A percentile compares a stretch with the other conserved stretches of the same genome.
Evolutionary conservation across 148 eudicot species (phyloP).

Genomic region (Diospyros kaki): DNA sequence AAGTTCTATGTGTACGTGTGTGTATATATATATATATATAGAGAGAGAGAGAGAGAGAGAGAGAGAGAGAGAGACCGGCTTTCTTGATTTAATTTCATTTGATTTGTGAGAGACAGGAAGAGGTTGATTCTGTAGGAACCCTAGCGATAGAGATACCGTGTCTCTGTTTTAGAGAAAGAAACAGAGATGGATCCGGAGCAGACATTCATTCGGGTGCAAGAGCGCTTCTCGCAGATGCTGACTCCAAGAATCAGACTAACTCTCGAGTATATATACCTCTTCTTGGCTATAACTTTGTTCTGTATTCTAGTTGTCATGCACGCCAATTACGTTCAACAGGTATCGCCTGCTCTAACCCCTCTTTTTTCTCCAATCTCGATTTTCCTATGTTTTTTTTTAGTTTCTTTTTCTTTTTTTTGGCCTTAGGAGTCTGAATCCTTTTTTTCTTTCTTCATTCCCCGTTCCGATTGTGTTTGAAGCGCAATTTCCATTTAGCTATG

Average conservation of each 20-base stretch:
- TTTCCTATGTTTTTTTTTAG: background rate
- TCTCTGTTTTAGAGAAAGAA: background rate
- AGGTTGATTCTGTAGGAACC: background rate
- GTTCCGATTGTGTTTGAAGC: background rate
- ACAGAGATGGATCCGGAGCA: slow-evolving; percentile 81
- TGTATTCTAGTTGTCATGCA: slow-evolving; percentile 93
- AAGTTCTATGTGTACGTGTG: too few relatives aligned
- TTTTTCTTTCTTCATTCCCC: background rate
- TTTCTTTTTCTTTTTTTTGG: background rate
- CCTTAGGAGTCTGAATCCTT: background rate
- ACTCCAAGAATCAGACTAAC: slow-evolving; percentile 58
- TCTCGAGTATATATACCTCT: slow-evolving; percentile 68
- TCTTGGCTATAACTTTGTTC: slow-evolving; percentile 74
- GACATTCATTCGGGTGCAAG: slow-evolving; percentile 93
- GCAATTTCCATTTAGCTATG: background rate
- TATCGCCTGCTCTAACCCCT: slow-evolving; percentile 2
- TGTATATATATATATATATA: too few relatives aligned
- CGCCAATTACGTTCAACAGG: slow-evolving; percentile 99
- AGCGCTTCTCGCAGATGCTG: slow-evolving; percentile 81
- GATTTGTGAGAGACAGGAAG: too few relatives aligned
- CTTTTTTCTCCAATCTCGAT: background rate
- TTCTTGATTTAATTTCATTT: too few relatives aligned
- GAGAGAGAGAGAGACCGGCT: too few relatives aligned
- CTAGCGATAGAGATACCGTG: background rate
- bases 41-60: too few relatives aligned